Evolutionary conservation across 441 rosid species (phyloP).

Genomic region (Arabidopsis hybrid): DNA sequence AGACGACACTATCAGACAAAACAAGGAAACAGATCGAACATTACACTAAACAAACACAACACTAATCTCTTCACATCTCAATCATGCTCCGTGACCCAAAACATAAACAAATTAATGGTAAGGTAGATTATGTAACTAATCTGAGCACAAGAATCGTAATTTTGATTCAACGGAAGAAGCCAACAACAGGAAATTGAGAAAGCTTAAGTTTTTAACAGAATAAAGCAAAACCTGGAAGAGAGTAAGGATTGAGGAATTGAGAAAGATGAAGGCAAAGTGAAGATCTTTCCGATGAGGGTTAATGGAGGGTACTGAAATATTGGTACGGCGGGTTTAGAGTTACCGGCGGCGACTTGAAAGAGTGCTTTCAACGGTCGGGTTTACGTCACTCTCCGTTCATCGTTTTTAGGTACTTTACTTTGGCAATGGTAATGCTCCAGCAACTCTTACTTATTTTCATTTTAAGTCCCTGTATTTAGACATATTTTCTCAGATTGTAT

Average conservation of each 20-base stretch:
- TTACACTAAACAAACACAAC: conserved; percentile 23
- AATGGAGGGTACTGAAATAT: conserved; percentile 12
- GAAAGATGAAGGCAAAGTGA: conserved; percentile 20
- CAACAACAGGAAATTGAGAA: conserved; percentile 2
- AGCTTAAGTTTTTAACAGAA: conserved; percentile 12
- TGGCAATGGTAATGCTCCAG: conserved; percentile 8
- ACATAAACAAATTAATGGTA: not conserved
- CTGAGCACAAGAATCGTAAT: conserved; percentile 13
- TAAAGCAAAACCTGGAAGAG: conserved; percentile 41
- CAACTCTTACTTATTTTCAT: conserved; percentile 21
- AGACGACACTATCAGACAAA: conserved; percentile 1
- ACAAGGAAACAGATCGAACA: conserved; percentile 22
- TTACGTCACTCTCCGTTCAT: conserved; percentile 44
- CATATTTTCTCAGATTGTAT: not conserved
- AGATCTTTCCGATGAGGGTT: conserved; percentile 22
- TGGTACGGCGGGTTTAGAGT: not conserved
- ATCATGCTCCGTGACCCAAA: conserved; percentile 5
- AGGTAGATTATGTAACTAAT: not conserved
- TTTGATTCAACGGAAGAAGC: conserved; percentile 10
- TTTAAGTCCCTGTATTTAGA: conserved; percentile 23
- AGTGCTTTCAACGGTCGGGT: conserved; percentile 48
- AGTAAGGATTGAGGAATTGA: conserved; percentile 27
- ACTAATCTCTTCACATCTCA: conserved; percentile 26
- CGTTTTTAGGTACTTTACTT: conserved; percentile 34
- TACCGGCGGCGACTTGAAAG: conserved; percentile 43